A percentile compares a stretch with the other conserved stretches of the same genome.
Conservation (phyloP, 225 moss, liverwort and hornwort genomes). For the Antitrichia curtipendula region DNA sequence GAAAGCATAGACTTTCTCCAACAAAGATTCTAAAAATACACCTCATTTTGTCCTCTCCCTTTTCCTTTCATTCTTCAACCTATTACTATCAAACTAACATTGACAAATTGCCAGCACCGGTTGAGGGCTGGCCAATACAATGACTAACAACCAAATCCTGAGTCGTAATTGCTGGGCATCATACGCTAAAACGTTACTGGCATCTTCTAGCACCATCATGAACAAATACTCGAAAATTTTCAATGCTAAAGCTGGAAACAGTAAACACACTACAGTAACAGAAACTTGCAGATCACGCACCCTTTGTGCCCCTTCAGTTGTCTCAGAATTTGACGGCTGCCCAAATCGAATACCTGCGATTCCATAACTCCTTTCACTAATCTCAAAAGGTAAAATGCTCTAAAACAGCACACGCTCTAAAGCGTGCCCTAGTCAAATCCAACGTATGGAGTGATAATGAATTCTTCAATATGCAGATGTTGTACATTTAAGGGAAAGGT, state of each 20-base stretch:
- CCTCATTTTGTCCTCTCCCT: neutral
- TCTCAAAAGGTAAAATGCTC: neutral
- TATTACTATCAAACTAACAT: neutral
- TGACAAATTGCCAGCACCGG: neutral
- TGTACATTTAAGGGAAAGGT: neutral
- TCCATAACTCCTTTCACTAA: neutral
- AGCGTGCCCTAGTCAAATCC: neutral
- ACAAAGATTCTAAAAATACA: neutral
- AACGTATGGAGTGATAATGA: neutral
- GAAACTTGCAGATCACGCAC: conserved; percentile 12
- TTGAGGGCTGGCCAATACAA: neutral
- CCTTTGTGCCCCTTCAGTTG: conserved; percentile 80
- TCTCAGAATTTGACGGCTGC: conserved; percentile 76
- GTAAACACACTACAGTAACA: neutral
- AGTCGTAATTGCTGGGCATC: neutral
- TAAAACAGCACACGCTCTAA: neutral
- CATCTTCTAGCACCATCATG: neutral
- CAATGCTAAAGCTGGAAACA: neutral
- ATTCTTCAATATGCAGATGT: neutral
- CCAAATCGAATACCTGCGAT: conserved; percentile 74
- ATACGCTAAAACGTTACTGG: neutral
- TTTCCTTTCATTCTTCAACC: neutral
- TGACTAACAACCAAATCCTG: neutral
- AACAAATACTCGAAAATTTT: neutral
- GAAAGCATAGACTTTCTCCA: neutral